Evolutionary conservation across 176 grass and related monocot species (phyloP).

Genomic region (Oryza longistaminata): DNA sequence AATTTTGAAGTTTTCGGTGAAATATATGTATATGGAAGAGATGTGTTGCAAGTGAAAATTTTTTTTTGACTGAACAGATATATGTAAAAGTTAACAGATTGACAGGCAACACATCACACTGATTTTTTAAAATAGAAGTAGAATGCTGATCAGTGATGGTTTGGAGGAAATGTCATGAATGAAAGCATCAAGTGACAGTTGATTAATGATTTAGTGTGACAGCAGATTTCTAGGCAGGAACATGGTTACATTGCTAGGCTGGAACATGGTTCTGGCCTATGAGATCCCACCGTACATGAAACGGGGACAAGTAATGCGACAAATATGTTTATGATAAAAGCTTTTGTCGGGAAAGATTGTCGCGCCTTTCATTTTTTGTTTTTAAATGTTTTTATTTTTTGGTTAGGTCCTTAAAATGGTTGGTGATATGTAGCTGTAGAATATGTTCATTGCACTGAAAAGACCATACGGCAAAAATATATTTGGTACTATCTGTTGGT

Average conservation of each 20-base stretch:
- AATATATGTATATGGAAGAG: not conserved
- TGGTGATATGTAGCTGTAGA: slow-evolving; percentile 19
- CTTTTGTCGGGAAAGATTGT: slow-evolving; percentile 43
- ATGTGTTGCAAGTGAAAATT: not conserved
- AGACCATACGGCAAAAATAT: slow-evolving; percentile 20
- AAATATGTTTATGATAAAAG: slow-evolving; percentile 30
- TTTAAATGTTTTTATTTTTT: slow-evolving; percentile 24
- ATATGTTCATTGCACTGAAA: slow-evolving; percentile 47
- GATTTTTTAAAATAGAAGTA: slow-evolving; percentile 11
- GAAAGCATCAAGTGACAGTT: slow-evolving; percentile 24
- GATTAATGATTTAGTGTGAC: slow-evolving; percentile 39
- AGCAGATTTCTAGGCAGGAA: slow-evolving; percentile 28
- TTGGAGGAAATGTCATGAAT: slow-evolving; percentile 32
- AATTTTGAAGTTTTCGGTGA: not conserved
- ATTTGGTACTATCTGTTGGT: slow-evolving; percentile 8
- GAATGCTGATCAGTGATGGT: slow-evolving; percentile 24
- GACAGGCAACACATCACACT: slow-evolving; percentile 16
- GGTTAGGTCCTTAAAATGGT: not conserved
- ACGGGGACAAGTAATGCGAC: slow-evolving; percentile 33
- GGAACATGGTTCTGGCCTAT: slow-evolving; percentile 53
- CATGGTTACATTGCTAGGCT: slow-evolving; percentile 34
- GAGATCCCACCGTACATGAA: slow-evolving; percentile 41
- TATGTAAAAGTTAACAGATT: slow-evolving; percentile 19
- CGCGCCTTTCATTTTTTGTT: slow-evolving; percentile 7
- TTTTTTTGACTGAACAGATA: not conserved